phyloP scores from a whole-genome alignment of 2,329 filamentous ascomycete genomes.

The Tolypocladium tropicale region DNA sequence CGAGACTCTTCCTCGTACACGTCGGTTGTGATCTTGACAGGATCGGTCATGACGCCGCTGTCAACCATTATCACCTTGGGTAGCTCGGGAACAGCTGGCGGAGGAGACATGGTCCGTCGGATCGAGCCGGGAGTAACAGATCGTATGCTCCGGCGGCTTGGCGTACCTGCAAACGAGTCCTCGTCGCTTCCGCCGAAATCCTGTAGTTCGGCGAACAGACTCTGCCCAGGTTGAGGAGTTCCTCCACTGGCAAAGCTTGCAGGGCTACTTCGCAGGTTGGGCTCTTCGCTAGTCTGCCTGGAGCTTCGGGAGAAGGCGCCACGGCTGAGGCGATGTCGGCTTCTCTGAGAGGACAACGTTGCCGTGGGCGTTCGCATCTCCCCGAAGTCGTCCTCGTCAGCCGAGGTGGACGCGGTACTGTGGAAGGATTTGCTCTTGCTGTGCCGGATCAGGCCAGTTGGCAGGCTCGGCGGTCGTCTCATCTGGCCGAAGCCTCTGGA shows the following conservation, averaged over 20 bases:
- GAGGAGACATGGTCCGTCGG: constrained; percentile 31
- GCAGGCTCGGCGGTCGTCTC: constrained; percentile 30
- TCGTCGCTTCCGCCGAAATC: constrained; percentile 70
- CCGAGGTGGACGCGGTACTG: constrained; percentile 83
- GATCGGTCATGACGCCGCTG: constrained; percentile 50
- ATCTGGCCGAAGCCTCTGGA: constrained; percentile 32
- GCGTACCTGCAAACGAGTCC: constrained; percentile 50
- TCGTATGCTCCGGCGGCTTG: constrained; percentile 38
- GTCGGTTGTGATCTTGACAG: constrained; percentile 28
- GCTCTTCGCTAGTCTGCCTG: constrained; percentile 50
- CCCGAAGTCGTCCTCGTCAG: constrained; percentile 54
- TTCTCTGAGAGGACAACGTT: constrained; percentile 53
- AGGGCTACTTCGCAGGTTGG: constrained; percentile 46
- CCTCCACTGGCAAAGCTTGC: constrained; percentile 43
- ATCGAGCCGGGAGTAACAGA: constrained; percentile 39
- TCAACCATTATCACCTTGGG: constrained; percentile 49
- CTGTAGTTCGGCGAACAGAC: constrained; percentile 81
- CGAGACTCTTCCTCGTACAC: constrained; percentile 2
- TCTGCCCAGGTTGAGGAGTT: constrained; percentile 54
- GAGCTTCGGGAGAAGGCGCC: constrained; percentile 49
- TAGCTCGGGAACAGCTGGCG: constrained; percentile 37
- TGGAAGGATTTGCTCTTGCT: constrained; percentile 59
- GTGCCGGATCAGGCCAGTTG: constrained; percentile 27
- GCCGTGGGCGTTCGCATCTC: constrained; percentile 52
- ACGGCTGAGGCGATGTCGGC: constrained; percentile 62